These are phyloP conservation scores for Furculomyces boomerangus DNA, from an alignment of 371 early-diverging fungal species.

Conservation along the genomic window DNA sequence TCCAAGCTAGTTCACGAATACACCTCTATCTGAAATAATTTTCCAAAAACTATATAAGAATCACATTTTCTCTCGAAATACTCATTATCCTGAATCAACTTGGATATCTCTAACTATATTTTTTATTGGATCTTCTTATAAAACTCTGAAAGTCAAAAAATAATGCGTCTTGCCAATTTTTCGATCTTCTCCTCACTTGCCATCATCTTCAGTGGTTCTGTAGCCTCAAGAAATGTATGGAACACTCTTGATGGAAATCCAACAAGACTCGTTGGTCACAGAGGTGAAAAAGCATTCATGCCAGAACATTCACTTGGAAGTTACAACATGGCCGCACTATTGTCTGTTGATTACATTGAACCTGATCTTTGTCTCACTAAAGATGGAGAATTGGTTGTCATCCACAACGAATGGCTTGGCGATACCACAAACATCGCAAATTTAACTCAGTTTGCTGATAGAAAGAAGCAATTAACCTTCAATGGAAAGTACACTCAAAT, in stretches of 20 bases:
- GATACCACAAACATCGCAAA: slow-evolving; percentile 17
- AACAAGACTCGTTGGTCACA: slow-evolving; percentile 20
- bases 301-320: slow-evolving; percentile 25
- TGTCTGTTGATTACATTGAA: slow-evolving; percentile 25
- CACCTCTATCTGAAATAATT: no score
- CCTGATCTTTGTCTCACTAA: slow-evolving; percentile 25
- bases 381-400: slow-evolving; percentile 22
- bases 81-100: no score
- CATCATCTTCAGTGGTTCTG: no score
- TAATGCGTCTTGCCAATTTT: no score
- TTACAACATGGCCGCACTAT: slow-evolving; percentile 25
- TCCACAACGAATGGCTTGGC: slow-evolving; percentile 25
- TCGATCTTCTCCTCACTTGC: no score
- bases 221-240: slow-evolving; percentile 8
- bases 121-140: no score
- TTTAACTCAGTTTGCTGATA: slow-evolving; percentile 14
- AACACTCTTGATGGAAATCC: slow-evolving; percentile 16
- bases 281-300: slow-evolving; percentile 28
- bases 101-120: no score
- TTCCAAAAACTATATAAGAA: no score
- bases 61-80: no score
- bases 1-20: no score
- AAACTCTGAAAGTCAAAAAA: no score
- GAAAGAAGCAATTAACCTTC: slow-evolving; percentile 10
- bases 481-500: slow-evolving; percentile 6